Evolutionary conservation across 1,284 basidiomycete genomes (phyloP).

Genomic region (Meira nashicola): DNA sequence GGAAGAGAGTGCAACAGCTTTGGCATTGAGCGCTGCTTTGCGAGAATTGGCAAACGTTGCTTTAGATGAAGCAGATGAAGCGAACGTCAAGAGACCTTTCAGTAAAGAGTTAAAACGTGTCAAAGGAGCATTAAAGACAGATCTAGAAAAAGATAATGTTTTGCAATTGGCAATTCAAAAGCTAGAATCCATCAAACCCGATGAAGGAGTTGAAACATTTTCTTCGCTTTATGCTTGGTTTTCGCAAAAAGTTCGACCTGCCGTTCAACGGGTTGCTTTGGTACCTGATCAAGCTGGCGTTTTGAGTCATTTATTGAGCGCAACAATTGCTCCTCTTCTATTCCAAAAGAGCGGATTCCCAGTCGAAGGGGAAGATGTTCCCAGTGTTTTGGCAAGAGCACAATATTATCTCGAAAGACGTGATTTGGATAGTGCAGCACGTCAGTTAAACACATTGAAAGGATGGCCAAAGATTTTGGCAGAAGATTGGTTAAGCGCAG

Average conservation of each 20-base stretch:
- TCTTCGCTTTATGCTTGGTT: constrained; percentile 87
- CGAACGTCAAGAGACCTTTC: constrained; percentile 64
- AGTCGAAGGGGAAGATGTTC: constrained; percentile 69
- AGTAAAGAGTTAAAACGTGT: constrained; percentile 81
- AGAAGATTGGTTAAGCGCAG: constrained; percentile 86
- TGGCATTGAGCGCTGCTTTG: constrained; percentile 56
- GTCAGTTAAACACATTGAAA: constrained; percentile 81
- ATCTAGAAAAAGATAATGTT: constrained; percentile 59
- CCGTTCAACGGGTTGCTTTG: constrained; percentile 78
- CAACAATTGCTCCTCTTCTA: constrained; percentile 68
- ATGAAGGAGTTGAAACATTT: constrained; percentile 79
- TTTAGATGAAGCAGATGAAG: constrained; percentile 64
- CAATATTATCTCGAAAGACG: constrained; percentile 85
- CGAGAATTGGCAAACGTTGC: constrained; percentile 25
- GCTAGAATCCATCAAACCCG: constrained; percentile 65
- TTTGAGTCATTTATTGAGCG: constrained; percentile 77
- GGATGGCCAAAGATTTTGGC: constrained; percentile 76
- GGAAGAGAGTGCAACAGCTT: constrained; percentile 77
- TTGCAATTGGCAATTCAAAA: constrained; percentile 33
- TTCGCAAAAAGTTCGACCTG: constrained; percentile 73
- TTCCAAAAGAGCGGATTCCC: constrained; percentile 70
- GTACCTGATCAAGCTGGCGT: constrained; percentile 83
- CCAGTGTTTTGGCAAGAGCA: constrained; percentile 81
- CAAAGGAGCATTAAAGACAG: constrained; percentile 59
- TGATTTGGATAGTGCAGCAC: constrained; percentile 81